A percentile compares a stretch with the other conserved stretches of the same genome.
These are phyloP conservation scores for Venturia aucupariae DNA, from an alignment of 2,329 filamentous ascomycete species.

Conservation along the genomic window DNA sequence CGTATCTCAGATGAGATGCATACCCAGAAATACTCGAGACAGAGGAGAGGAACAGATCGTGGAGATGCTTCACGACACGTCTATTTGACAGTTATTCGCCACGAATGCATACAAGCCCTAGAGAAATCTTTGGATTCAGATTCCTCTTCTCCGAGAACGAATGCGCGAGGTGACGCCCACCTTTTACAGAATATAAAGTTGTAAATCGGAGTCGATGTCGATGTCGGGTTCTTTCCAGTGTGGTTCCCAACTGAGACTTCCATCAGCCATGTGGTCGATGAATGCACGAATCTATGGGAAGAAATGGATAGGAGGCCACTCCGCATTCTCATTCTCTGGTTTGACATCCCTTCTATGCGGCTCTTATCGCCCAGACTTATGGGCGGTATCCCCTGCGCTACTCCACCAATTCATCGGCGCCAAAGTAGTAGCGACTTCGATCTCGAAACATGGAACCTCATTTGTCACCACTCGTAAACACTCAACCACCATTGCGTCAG, in stretches of 20 bases:
- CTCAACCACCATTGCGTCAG: neutral
- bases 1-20: neutral
- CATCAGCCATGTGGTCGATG: neutral
- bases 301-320: neutral
- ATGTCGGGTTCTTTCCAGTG: neutral
- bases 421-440: neutral
- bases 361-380: neutral
- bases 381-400: neutral
- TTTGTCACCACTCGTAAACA: slow-evolving; percentile 2
- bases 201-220: too few relatives aligned
- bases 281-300: neutral
- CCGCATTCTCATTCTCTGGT: neutral
- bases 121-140: neutral
- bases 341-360: neutral
- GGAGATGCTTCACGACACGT: neutral
- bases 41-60: neutral
- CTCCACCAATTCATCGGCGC: neutral
- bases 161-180: neutral
- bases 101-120: neutral
- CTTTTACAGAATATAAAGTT: too few relatives aligned
- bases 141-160: neutral
- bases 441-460: neutral
- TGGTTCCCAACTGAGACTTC: neutral
- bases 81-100: neutral
- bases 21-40: neutral